Percentiles rank a stretch among this genome's conserved stretches.
These are phyloP conservation scores for Coemansia javaensis DNA, from an alignment of 192 early-diverging fungal genomes.

Conservation along the genomic window DNA sequence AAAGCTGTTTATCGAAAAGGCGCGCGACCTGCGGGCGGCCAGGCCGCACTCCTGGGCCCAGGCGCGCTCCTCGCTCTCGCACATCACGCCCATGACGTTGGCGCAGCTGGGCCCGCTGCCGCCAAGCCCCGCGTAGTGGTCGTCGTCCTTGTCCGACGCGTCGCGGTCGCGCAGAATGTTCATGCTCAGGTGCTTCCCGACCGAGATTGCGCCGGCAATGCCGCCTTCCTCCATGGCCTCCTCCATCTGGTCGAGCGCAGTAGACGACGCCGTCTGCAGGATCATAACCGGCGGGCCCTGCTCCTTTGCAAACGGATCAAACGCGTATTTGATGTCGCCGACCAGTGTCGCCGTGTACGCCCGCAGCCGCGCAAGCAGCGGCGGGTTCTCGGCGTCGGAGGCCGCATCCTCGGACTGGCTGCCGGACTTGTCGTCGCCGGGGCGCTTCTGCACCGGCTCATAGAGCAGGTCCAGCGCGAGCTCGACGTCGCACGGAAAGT, in stretches of 20 bases:
- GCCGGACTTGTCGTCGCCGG: not conserved
- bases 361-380: not conserved
- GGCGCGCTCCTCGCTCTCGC: conserved; percentile 32
- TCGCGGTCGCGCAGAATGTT: conserved; percentile 12
- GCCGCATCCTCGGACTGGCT: not conserved
- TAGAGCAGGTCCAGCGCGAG: conserved; percentile 42
- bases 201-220: conserved; percentile 14
- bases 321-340: conserved; percentile 25
- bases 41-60: conserved; percentile 11
- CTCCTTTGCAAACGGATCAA: conserved; percentile 21
- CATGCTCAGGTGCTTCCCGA: conserved; percentile 25
- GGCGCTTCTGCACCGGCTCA: conserved; percentile 4
- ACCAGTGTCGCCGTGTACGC: conserved; percentile 12
- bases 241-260: conserved; percentile 38
- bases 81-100: conserved; percentile 33
- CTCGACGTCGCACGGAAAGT: conserved; percentile 47
- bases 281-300: conserved; percentile 30
- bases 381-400: not conserved
- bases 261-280: conserved; percentile 46
- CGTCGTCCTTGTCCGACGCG: conserved; percentile 2
- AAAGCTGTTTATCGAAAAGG: conserved; percentile 19
- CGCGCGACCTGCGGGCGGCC: conserved; percentile 5
- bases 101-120: conserved; percentile 5
- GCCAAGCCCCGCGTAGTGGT: conserved; percentile 33
- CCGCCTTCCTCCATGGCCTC: conserved; percentile 15